Evolutionary conservation across 345 rosid species (phyloP), one percentile per base, ranked within the genome.

Genomic region (Lepidium sativum): DNA sequence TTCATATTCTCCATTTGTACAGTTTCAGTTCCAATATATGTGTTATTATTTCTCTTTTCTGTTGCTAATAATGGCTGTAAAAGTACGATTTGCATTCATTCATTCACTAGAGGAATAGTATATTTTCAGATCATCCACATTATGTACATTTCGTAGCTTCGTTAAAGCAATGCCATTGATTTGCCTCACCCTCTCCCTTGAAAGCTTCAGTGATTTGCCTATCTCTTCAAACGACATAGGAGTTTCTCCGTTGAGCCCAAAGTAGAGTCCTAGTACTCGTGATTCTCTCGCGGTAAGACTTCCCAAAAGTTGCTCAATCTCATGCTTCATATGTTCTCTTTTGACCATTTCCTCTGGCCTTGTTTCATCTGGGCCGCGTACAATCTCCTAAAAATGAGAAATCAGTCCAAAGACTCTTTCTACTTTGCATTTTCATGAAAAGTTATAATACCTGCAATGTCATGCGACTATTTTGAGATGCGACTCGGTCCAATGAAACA

Each of bases 181-280:
- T 63, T 83, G 87, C 51, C 87, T 73, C 52, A 80, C 63, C 37
- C 87, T 75, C 41, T 81, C 85, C 58, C 87, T 71, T 6, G 83
- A 77, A 60, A 79, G 82, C 76, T 73, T 79, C 73, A 77, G n/a
- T 12, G 49, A 37, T 70, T 53, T 73, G 10, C 85, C 80, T 27
- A 79, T 81, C 74, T 79, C 82, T 64, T 77, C 77, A 16, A 68
- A 78, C 1, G 85, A 73, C 75, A 57, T 68, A 15, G 80, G 85
- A 41, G 80, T 69, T 43, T 77, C 75, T 53, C 85, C 88, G 11
- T 76, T 74, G 21, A 79, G 72, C 34, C 85, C 83, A 21, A 78
- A 81, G 67, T 67, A 60, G 6, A 69, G 75, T 71, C 75, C 78
- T 54, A 81, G 31, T 47, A 81, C 54, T 31, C 61, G 51, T 40